Conservation (phyloP, 1,284 basidiomycete genomes). For the Ganoderma lucidum region DNA sequence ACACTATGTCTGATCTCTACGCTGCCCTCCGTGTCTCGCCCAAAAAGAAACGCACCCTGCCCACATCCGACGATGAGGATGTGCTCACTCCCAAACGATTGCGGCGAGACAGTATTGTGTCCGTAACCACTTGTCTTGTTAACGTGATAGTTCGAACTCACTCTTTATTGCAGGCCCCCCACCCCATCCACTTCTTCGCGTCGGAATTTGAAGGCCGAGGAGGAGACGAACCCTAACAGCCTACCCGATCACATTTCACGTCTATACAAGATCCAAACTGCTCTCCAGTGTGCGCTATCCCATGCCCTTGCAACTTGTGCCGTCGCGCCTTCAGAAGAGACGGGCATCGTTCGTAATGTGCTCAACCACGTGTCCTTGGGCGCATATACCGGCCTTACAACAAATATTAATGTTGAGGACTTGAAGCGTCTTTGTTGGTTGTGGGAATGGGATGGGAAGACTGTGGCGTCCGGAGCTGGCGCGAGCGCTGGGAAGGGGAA, state of each 20-base stretch:
- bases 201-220: slow-evolving; percentile 34
- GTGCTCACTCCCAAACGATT: slow-evolving; percentile 73
- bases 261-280: slow-evolving; percentile 66
- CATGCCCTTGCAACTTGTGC: slow-evolving; percentile 84
- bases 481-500: slow-evolving; percentile 29
- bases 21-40: slow-evolving; percentile 67
- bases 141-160: neutral
- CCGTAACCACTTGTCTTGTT: slow-evolving; percentile 5
- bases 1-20: slow-evolving; percentile 68
- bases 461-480: slow-evolving; percentile 40
- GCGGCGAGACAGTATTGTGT: slow-evolving; percentile 54
- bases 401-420: slow-evolving; percentile 70
- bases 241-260: slow-evolving; percentile 69
- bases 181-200: slow-evolving; percentile 57
- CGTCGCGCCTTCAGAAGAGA: slow-evolving; percentile 77
- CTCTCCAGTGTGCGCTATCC: slow-evolving; percentile 79
- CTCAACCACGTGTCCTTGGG: slow-evolving; percentile 75
- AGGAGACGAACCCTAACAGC: slow-evolving; percentile 38
- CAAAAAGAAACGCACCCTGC: slow-evolving; percentile 64
- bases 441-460: slow-evolving; percentile 83
- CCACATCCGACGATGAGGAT: slow-evolving; percentile 59
- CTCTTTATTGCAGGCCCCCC: slow-evolving; percentile 52
- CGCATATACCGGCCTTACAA: slow-evolving; percentile 71
- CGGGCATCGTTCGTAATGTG: slow-evolving; percentile 78
- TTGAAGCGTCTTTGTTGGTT: slow-evolving; percentile 81